Evolutionary conservation across 441 rosid species (phyloP).

Genomic region (Lepidium campestre): DNA sequence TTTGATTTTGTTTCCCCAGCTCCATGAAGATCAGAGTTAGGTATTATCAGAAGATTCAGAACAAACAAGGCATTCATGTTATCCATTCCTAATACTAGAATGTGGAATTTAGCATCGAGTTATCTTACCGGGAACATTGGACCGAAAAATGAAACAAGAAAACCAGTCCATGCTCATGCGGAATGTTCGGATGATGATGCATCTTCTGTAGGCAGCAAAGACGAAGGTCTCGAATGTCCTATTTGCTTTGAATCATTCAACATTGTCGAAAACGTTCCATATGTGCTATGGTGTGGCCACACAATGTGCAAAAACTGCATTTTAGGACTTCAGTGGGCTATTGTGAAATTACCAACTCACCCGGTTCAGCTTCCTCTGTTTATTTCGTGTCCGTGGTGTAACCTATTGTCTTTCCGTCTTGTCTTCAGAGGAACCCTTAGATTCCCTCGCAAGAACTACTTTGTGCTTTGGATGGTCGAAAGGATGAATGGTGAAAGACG

Average conservation of each 20-base stretch:
- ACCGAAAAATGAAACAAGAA: constrained; percentile 28
- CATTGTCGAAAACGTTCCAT: constrained; percentile 68
- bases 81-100: constrained; percentile 31
- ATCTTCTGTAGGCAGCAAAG: constrained; percentile 46
- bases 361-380: constrained; percentile 69
- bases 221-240: constrained; percentile 64
- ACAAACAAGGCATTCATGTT: constrained; percentile 19
- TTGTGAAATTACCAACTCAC: constrained; percentile 56
- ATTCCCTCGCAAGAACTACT: constrained; percentile 66
- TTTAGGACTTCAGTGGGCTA: constrained; percentile 64
- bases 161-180: constrained; percentile 26
- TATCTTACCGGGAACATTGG: constrained; percentile 56
- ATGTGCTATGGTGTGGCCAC: constrained; percentile 75
- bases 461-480: constrained; percentile 78
- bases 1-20: not conserved
- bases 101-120: constrained; percentile 85
- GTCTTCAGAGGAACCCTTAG: constrained; percentile 59
- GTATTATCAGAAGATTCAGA: not conserved
- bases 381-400: constrained; percentile 77
- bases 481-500: constrained; percentile 62
- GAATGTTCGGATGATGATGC: constrained; percentile 71
- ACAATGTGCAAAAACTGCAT: constrained; percentile 73
- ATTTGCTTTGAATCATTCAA: constrained; percentile 74
- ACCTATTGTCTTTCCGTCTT: constrained; percentile 55
- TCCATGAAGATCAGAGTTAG: not conserved